phyloP scores from a whole-genome alignment of 2,329 filamentous ascomycete species.

The Huntiella moniliformis region DNA sequence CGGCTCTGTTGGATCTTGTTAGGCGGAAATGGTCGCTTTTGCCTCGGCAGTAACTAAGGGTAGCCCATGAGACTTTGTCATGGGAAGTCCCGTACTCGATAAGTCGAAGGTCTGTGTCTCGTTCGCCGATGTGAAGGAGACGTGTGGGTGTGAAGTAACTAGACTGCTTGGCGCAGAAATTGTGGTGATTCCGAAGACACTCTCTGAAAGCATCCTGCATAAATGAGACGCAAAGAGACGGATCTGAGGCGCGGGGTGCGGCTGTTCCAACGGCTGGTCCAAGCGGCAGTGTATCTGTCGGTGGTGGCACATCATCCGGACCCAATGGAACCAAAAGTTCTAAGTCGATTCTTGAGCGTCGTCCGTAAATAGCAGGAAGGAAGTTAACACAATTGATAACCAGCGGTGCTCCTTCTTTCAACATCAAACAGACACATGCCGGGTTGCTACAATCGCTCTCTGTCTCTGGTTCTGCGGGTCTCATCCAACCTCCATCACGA shows the following conservation, averaged over 20 bases:
- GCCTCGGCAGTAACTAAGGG: slow-evolving; percentile 12
- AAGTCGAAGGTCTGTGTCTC: slow-evolving; percentile 4
- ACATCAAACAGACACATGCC: slow-evolving; percentile 9
- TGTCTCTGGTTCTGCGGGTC: slow-evolving; percentile 2
- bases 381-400: slow-evolving; percentile 11
- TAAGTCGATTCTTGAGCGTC: slow-evolving; percentile 9
- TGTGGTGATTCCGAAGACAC: slow-evolving; percentile 7
- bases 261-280: slow-evolving; percentile 10
- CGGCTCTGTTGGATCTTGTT: slow-evolving; percentile 5
- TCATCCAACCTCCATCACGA: neutral
- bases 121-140: slow-evolving; percentile 7
- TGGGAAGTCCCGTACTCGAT: slow-evolving; percentile 7
- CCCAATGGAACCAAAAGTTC: slow-evolving; percentile 9
- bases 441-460: slow-evolving; percentile 7
- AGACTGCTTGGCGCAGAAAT: slow-evolving; percentile 7
- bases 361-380: slow-evolving; percentile 6
- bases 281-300: slow-evolving; percentile 1
- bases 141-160: slow-evolving; percentile 8
- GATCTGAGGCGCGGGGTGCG: slow-evolving; percentile 9
- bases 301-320: slow-evolving; percentile 5
- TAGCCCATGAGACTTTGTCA: slow-evolving; percentile 10
- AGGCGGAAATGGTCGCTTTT: slow-evolving; percentile 3
- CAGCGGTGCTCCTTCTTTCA: slow-evolving; percentile 9
- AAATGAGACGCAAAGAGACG: slow-evolving; percentile 5
- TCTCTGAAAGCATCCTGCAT: slow-evolving; percentile 6